Conservation (phyloP, 225 moss, liverwort and hornwort genomes). For the Anthoceros angustus region DNA sequence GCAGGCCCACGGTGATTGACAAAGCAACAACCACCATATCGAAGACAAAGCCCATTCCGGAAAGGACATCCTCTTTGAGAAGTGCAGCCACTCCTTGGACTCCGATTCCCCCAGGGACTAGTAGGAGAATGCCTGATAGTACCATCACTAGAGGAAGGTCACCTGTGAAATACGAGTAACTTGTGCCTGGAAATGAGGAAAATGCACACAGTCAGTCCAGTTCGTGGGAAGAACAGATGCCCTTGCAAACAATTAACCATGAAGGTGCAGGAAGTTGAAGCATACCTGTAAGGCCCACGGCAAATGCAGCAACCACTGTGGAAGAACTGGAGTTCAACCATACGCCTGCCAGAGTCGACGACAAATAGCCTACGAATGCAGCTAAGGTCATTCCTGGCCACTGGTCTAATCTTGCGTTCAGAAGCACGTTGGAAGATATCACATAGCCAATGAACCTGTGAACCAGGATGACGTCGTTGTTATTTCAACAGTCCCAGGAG, state of each 20-base stretch:
- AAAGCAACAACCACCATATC: conserved; percentile 75
- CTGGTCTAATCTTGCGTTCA: conserved; percentile 67
- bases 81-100: conserved; percentile 61
- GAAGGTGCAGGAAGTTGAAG: too few species aligned
- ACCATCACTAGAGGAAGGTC: conserved; percentile 68
- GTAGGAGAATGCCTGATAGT: conserved; percentile 51
- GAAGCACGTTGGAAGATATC: conserved; percentile 47
- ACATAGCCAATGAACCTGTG: conserved; percentile 57
- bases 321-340: conserved; percentile 38
- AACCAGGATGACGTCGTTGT: neutral
- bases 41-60: conserved; percentile 72
- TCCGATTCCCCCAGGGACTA: conserved; percentile 87
- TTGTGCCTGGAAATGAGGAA: conserved; percentile 25
- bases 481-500: neutral
- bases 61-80: conserved; percentile 46
- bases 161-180: conserved; percentile 43
- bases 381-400: conserved; percentile 84
- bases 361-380: conserved; percentile 49
- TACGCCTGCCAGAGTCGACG: conserved; percentile 22
- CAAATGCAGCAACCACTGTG: conserved; percentile 57
- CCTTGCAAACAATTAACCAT: too few species aligned
- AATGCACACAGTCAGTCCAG: too few species aligned
- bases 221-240: too few species aligned
- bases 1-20: conserved; percentile 69
- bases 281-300: conserved; percentile 51